These are phyloP conservation scores for Microbotryum silenes-acaulis DNA, from an alignment of 1,284 basidiomycete species.

Conservation along the genomic window DNA sequence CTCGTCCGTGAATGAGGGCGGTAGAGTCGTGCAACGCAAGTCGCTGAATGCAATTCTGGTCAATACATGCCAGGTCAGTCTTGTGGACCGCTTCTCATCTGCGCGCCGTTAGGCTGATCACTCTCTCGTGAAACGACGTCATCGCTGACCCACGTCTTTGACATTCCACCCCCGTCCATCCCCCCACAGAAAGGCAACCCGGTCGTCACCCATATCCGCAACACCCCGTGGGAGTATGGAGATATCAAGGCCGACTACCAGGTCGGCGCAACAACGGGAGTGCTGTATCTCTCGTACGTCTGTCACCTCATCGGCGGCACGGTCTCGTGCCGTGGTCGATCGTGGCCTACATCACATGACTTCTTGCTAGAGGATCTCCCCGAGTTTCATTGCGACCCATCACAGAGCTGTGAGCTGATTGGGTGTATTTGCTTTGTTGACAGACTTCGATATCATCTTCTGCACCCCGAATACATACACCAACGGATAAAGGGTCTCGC, in stretches of 20 bases:
- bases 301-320: neutral
- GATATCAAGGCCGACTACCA: conserved; percentile 92
- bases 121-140: neutral
- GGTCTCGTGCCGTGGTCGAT: neutral
- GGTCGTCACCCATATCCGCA: conserved; percentile 70
- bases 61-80: conserved; percentile 53
- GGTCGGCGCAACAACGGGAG: conserved; percentile 90
- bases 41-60: conserved; percentile 55
- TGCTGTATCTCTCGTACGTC: conserved; percentile 74
- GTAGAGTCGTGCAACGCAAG: conserved; percentile 19
- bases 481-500: conserved; percentile 79
- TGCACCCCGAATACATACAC: conserved; percentile 96
- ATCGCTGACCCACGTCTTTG: neutral
- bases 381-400: neutral
- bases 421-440: neutral
- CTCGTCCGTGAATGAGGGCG: neutral
- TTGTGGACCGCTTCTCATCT: neutral
- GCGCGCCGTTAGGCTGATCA: neutral
- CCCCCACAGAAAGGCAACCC: conserved; percentile 70
- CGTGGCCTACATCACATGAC: neutral
- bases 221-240: conserved; percentile 87
- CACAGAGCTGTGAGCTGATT: neutral
- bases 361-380: neutral
- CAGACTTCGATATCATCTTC: conserved; percentile 86
- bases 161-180: neutral